Percentiles rank a stretch among this genome's conserved stretches.
These are phyloP conservation scores for Cymodocea nodosa DNA, from an alignment of 116 monocot species.

Conservation along the genomic window DNA sequence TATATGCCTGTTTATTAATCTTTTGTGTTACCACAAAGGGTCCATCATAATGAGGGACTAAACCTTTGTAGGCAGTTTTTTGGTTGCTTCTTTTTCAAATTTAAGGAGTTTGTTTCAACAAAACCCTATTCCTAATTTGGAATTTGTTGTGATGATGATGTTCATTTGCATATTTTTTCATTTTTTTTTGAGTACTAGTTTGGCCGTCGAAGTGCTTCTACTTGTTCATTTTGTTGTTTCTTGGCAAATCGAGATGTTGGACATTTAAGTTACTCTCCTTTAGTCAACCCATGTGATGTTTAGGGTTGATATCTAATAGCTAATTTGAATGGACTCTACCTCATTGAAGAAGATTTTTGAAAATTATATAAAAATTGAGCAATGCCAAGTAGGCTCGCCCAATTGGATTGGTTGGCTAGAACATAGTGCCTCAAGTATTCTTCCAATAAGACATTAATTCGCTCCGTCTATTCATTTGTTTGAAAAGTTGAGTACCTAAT, in stretches of 20 bases:
- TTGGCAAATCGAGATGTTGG: background rate
- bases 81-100: too few species aligned
- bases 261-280: background rate
- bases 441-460: too few species aligned
- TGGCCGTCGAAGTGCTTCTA: background rate
- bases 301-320: background rate
- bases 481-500: too few species aligned
- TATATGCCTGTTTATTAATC: too few species aligned
- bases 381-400: background rate
- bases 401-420: background rate
- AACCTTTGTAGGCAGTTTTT: too few species aligned
- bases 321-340: background rate
- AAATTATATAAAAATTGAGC: constrained; percentile 8
- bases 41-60: too few species aligned
- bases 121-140: background rate
- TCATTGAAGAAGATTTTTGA: background rate
- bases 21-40: too few species aligned
- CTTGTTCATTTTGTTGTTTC: background rate
- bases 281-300: background rate
- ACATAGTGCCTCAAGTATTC: too few species aligned
- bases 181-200: background rate
- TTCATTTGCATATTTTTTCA: constrained; percentile 2
- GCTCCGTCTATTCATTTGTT: too few species aligned
- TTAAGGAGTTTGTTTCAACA: too few species aligned
- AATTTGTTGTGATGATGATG: background rate